phyloP scores from a whole-genome alignment of 2,329 filamentous ascomycete species.

The Monilinia laxa region DNA sequence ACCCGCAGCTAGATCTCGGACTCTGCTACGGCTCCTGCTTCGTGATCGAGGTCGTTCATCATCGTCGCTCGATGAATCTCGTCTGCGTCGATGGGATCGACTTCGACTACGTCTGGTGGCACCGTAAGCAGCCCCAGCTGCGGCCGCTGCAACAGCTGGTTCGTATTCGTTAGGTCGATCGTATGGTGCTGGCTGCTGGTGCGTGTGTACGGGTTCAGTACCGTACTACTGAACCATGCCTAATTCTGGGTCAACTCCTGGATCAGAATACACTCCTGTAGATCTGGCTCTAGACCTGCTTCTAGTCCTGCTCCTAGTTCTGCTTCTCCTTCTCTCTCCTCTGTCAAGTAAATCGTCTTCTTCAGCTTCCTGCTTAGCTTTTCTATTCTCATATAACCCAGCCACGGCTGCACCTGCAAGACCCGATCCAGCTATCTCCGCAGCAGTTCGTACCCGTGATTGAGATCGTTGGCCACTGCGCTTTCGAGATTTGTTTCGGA shows the following conservation, averaged over 20 bases:
- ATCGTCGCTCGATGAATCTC: slow-evolving; percentile 34
- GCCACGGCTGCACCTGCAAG: slow-evolving; percentile 60
- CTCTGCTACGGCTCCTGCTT: slow-evolving; percentile 46
- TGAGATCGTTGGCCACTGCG: slow-evolving; percentile 45
- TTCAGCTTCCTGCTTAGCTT: slow-evolving; percentile 58
- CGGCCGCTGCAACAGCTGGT: slow-evolving; percentile 32
- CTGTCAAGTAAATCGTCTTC: slow-evolving; percentile 37
- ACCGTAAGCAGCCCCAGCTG: slow-evolving; percentile 33
- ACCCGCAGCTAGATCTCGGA: slow-evolving; percentile 56
- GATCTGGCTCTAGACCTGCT: slow-evolving; percentile 52
- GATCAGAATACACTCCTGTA: slow-evolving; percentile 48
- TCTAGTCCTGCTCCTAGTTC: slow-evolving; percentile 38
- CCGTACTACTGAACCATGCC: slow-evolving; percentile 70
- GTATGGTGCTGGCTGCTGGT: slow-evolving; percentile 37
- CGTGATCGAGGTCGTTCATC: slow-evolving; percentile 31
- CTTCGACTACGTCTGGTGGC: slow-evolving; percentile 33
- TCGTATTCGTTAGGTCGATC: slow-evolving; percentile 26
- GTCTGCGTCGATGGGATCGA: slow-evolving; percentile 27
- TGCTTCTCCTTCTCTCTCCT: slow-evolving; percentile 33
- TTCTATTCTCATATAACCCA: slow-evolving; percentile 60
- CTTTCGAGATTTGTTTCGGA: slow-evolving; percentile 54
- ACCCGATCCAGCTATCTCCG: slow-evolving; percentile 60
- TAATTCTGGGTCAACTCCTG: slow-evolving; percentile 61
- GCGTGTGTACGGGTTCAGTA: slow-evolving; percentile 53
- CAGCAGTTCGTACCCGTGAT: slow-evolving; percentile 49